Conservation (phyloP, 371 early-diverging fungal genomes). For the Dinochytrium kinnereticum region DNA sequence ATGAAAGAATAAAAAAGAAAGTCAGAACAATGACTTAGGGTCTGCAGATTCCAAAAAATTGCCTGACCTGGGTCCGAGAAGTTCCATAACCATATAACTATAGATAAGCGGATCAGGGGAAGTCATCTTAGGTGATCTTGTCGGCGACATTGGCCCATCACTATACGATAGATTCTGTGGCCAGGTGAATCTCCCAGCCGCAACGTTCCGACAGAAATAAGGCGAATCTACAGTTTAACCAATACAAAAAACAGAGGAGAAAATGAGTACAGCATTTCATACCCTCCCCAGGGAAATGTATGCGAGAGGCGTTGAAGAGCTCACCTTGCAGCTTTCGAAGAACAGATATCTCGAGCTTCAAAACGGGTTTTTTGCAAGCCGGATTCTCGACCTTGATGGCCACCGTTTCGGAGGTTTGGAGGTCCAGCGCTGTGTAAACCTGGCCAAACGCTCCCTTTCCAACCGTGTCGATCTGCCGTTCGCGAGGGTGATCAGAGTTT, state of each 20-base stretch:
- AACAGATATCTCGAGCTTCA: conserved; percentile 65
- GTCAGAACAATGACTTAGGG: too few relatives aligned
- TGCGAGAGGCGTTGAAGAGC: not conserved
- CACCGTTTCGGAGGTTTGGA: conserved; percentile 47
- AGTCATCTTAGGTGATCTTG: too few relatives aligned
- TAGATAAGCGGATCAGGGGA: conserved; percentile 33
- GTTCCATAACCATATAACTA: conserved; percentile 67
- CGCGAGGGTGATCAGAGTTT: not conserved
- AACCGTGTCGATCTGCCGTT: conserved; percentile 45
- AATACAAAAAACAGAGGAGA: not conserved
- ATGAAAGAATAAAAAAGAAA: too few relatives aligned
- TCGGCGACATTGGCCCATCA: not conserved
- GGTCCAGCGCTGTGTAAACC: conserved; percentile 60
- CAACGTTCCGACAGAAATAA: conserved; percentile 50
- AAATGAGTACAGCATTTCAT: too few relatives aligned
- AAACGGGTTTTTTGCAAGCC: conserved; percentile 50
- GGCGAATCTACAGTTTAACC: conserved; percentile 29
- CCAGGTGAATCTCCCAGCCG: conserved; percentile 9
- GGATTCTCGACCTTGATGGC: conserved; percentile 72
- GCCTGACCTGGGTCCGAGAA: conserved; percentile 62
- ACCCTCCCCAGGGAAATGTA: too few relatives aligned
- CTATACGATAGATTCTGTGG: not conserved
- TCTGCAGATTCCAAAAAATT: too few relatives aligned
- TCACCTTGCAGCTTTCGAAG: conserved; percentile 54
- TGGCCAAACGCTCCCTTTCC: conserved; percentile 76